A percentile compares a stretch with the other conserved stretches of the same genome.
phyloP scores from a whole-genome alignment of 1,284 basidiomycete genomes.

The Fomitopsis palustris region DNA sequence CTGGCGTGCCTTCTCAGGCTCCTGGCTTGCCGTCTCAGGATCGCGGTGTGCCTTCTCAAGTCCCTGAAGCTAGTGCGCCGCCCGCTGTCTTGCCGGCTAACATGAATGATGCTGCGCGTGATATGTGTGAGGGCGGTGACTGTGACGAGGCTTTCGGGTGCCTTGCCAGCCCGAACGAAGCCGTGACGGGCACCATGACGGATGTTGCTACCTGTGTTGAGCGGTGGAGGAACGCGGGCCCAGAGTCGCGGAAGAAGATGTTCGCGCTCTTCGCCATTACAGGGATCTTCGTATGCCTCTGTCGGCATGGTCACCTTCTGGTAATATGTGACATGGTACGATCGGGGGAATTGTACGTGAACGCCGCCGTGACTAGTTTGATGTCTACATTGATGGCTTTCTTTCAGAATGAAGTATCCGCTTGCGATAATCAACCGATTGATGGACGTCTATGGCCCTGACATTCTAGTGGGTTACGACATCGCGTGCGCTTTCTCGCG shows the following conservation, averaged over 20 bases:
- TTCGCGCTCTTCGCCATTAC: conserved; percentile 29
- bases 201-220: conserved; percentile 10
- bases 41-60: too few relatives aligned
- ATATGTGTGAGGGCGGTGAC: not conserved
- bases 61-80: too few relatives aligned
- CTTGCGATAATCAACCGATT: conserved; percentile 26
- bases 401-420: conserved; percentile 32
- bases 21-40: too few relatives aligned
- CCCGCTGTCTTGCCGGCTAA: too few relatives aligned
- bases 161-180: not conserved
- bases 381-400: too few relatives aligned
- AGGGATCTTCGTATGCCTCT: conserved; percentile 27
- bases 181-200: not conserved
- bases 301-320: conserved; percentile 23
- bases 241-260: conserved; percentile 26
- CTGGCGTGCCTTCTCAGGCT: too few relatives aligned
- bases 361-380: not conserved
- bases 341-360: conserved; percentile 33
- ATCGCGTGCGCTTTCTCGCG: conserved; percentile 30
- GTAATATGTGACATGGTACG: conserved; percentile 32
- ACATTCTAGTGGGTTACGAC: conserved; percentile 30
- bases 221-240: conserved; percentile 17
- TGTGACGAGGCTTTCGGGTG: not conserved
- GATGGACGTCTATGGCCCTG: conserved; percentile 19
- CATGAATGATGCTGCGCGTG: too few relatives aligned